Evolutionary conservation across 495 filamentous ascomycete genomes (phyloP).

Genomic region (Glutinoglossum americanum): DNA sequence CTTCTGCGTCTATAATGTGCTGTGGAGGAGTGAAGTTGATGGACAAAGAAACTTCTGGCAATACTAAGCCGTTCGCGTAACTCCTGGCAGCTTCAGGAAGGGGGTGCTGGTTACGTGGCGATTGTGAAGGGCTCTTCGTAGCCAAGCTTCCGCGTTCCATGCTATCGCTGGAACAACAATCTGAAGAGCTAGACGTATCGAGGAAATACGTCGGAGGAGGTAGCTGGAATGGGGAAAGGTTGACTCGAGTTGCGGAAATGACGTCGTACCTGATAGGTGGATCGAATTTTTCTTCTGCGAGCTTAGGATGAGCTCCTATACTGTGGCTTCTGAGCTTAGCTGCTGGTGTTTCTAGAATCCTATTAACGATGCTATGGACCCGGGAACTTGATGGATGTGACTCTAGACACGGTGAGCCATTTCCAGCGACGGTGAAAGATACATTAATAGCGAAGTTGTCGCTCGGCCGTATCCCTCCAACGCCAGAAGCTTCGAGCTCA

Average conservation of each 20-base stretch:
- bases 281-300: not conserved
- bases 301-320: not conserved
- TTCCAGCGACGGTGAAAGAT: not conserved
- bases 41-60: not conserved
- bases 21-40: not conserved
- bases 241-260: not conserved
- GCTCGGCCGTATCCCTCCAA: slow-evolving; percentile 40
- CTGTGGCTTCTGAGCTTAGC: not conserved
- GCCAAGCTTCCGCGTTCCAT: not conserved
- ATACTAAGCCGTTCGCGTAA: not conserved
- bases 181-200: not conserved
- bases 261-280: not conserved
- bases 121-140: not conserved
- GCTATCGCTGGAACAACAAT: not conserved
- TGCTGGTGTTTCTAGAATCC: not conserved
- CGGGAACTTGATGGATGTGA: not conserved
- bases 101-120: not conserved
- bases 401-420: not conserved
- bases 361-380: not conserved
- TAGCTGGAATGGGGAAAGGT: slow-evolving; percentile 1
- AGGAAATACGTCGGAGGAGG: slow-evolving; percentile 4
- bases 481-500: slow-evolving; percentile 36
- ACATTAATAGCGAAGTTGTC: slow-evolving; percentile 40
- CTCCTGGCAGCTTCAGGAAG: not conserved
- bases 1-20: not conserved